A percentile compares a stretch with the other conserved stretches of the same genome.
Evolutionary conservation across 306 rosid genomes (phyloP).

Genomic region (Pterocarpus macrocarpus): DNA sequence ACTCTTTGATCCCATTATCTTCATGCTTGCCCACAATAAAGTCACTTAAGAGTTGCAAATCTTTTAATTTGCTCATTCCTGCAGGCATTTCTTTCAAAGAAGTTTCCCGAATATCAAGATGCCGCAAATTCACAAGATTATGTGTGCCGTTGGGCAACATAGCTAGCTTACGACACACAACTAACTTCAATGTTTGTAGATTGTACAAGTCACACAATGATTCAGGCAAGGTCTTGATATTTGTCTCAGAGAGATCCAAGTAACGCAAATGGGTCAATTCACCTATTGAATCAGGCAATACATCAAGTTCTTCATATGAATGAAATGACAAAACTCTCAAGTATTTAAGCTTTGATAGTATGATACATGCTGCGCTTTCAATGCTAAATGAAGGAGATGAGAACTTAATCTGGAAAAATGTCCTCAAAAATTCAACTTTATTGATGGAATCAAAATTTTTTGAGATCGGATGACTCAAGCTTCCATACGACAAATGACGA

Average conservation of each 20-base stretch:
- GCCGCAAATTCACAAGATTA: slow-evolving; percentile 21
- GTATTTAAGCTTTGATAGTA: background rate
- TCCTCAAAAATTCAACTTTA: background rate
- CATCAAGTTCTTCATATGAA: background rate
- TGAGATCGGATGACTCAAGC: background rate
- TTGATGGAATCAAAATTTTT: background rate
- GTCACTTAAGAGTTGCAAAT: background rate
- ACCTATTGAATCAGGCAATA: background rate
- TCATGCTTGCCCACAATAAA: slow-evolving; percentile 10
- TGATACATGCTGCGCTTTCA: background rate
- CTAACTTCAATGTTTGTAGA: background rate
- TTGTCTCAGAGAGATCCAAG: background rate
- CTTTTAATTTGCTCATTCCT: background rate
- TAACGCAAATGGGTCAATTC: background rate
- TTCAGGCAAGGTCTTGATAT: background rate
- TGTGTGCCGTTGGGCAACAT: background rate
- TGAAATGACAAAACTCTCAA: slow-evolving; percentile 9
- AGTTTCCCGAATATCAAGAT: background rate
- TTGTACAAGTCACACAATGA: slow-evolving; percentile 26
- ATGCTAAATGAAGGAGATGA: background rate
- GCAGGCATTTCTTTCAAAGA: background rate
- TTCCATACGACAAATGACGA: background rate
- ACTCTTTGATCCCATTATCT: background rate
- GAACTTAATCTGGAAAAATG: background rate
- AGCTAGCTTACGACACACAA: accelerated